Evolutionary conservation across 495 filamentous ascomycete species (phyloP).

Genomic region (Daldinia caldariorum): DNA sequence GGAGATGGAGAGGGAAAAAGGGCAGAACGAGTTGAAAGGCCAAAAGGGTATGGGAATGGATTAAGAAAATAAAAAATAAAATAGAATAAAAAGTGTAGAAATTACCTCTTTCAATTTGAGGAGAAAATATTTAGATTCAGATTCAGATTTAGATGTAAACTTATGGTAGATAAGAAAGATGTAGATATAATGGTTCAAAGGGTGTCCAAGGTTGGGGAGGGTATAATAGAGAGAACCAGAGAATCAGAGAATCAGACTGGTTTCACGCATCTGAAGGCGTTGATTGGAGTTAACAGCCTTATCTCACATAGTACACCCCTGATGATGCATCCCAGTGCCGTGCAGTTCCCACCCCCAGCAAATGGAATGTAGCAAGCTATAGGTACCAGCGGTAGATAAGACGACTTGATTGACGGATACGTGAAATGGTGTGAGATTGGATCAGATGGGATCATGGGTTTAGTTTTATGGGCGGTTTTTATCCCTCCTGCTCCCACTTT

Average conservation of each 20-base stretch:
- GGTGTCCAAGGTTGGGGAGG: conserved; percentile 28
- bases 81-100: conserved; percentile 12
- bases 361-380: conserved; percentile 13
- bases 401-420: conserved; percentile 41
- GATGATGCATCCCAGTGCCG: conserved; percentile 31
- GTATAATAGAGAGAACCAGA: conserved; percentile 34
- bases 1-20: conserved; percentile 7
- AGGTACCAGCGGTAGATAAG: conserved; percentile 52
- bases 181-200: conserved; percentile 26
- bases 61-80: not conserved
- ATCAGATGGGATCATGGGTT: conserved; percentile 41
- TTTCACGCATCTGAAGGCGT: conserved; percentile 41
- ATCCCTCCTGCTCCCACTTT: conserved; percentile 1
- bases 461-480: not conserved
- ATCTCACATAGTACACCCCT: conserved; percentile 50
- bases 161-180: too few relatives aligned
- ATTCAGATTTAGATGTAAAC: conserved; percentile 10
- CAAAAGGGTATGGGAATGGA: conserved; percentile 18
- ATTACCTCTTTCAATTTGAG: conserved; percentile 18
- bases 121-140: conserved; percentile 28
- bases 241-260: too few relatives aligned
- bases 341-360: conserved; percentile 21
- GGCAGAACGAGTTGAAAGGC: conserved; percentile 5
- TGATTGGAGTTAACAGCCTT: conserved; percentile 53
- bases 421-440: conserved; percentile 43